Evolutionary conservation across 768 basidiomycete species (phyloP).

Genomic region (Russula emetica): DNA sequence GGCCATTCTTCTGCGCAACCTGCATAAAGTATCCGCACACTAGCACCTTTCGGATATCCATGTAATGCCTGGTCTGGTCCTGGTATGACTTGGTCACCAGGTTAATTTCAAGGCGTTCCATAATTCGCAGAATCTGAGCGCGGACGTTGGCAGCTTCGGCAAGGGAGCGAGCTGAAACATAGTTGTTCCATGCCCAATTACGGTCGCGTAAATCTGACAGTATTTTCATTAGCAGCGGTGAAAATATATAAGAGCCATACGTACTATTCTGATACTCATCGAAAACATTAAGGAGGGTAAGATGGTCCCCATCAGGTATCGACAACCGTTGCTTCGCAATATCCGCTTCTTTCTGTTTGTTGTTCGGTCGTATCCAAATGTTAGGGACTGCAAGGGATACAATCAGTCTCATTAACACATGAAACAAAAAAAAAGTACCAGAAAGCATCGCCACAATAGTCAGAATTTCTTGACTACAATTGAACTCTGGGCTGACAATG

Average conservation of each 20-base stretch:
- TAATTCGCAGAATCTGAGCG: constrained; percentile 77
- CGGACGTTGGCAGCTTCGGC: constrained; percentile 92
- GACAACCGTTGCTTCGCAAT: constrained; percentile 83
- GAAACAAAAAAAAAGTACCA: constrained; percentile 43
- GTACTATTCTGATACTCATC: constrained; percentile 84
- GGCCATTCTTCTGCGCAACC: constrained; percentile 89
- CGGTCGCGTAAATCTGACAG: constrained; percentile 48
- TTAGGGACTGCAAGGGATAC: constrained; percentile 64
- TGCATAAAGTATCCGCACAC: constrained; percentile 98
- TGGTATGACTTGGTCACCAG: constrained; percentile 62
- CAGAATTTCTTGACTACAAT: constrained; percentile 92
- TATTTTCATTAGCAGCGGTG: not conserved
- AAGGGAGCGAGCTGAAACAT: constrained; percentile 76
- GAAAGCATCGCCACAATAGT: constrained; percentile 97
- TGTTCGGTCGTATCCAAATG: constrained; percentile 89
- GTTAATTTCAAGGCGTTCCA: constrained; percentile 87
- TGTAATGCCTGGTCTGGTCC: constrained; percentile 48
- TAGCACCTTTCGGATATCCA: constrained; percentile 74
- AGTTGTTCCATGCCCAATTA: constrained; percentile 90
- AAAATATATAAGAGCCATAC: constrained; percentile 28
- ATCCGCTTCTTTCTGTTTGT: constrained; percentile 86
- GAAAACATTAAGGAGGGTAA: constrained; percentile 92
- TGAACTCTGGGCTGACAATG: constrained; percentile 90
- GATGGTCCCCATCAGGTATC: constrained; percentile 92
- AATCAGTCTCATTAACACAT: not conserved